Conservation (phyloP, 164 flowering plant genomes). For the Nelumbo lutea region DNA sequence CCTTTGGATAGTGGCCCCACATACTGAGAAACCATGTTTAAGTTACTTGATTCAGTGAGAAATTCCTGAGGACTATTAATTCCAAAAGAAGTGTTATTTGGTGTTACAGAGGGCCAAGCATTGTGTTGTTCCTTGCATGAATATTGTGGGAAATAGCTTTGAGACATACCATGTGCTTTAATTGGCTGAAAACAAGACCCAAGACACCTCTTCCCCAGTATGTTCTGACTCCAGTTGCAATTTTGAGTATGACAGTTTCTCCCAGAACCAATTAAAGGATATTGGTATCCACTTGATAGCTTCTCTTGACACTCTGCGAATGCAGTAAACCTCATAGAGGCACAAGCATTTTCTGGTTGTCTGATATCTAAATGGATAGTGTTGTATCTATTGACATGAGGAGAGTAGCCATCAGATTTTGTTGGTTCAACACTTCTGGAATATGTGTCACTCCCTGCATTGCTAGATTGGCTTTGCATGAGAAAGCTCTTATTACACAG, state of each 20-base stretch:
- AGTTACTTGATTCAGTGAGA: conserved; percentile 15
- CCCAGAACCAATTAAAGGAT: conserved; percentile 21
- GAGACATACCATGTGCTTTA: conserved; percentile 21
- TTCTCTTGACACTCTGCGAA: conserved; percentile 22
- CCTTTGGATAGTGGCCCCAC: conserved; percentile 17
- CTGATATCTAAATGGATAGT: conserved; percentile 8
- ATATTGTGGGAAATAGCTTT: conserved; percentile 14
- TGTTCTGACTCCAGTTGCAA: conserved; percentile 24
- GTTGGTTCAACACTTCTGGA: conserved; percentile 11
- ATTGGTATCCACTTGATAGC: conserved; percentile 21
- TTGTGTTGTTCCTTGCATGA: conserved; percentile 16
- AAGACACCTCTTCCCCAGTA: conserved; percentile 17
- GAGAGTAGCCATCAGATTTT: conserved; percentile 20
- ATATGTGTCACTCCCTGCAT: conserved; percentile 16
- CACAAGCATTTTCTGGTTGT: conserved; percentile 20
- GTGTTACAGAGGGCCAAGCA: conserved; percentile 21
- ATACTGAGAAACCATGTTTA: conserved; percentile 10
- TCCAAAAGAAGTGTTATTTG: conserved; percentile 18
- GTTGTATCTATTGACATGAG: conserved; percentile 9
- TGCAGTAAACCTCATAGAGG: conserved; percentile 17
- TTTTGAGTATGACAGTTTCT: conserved; percentile 16
- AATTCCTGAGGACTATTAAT: conserved; percentile 16
- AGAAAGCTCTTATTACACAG: conserved; percentile 16
- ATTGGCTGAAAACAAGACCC: conserved; percentile 18
- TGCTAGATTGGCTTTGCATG: conserved; percentile 18